A percentile compares a stretch with the other conserved stretches of the same genome.
Conservation (phyloP, 768 basidiomycete genomes). For the Leccinum uliginosum region DNA sequence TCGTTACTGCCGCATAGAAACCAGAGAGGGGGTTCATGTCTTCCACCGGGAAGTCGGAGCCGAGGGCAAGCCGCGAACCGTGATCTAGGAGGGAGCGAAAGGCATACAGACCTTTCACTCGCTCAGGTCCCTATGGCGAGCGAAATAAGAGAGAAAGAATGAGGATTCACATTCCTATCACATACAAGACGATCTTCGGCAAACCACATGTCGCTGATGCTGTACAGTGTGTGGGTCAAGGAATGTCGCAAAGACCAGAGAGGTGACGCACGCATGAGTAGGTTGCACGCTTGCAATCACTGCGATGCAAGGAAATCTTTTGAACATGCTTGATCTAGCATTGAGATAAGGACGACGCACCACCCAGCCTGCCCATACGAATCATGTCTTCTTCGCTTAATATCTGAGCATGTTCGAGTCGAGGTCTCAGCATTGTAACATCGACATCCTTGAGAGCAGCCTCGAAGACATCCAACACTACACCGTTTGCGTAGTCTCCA, state of each 20-base stretch:
- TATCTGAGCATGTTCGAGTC: constrained; percentile 91
- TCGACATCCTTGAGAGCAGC: constrained; percentile 54
- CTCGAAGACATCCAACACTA: constrained; percentile 83
- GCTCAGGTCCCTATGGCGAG: constrained; percentile 63
- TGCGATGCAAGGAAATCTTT: constrained; percentile 23
- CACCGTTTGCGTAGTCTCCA: constrained; percentile 81
- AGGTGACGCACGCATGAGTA: constrained; percentile 66
- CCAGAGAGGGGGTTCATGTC: constrained; percentile 77
- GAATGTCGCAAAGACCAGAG: not conserved
- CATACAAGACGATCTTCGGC: constrained; percentile 76
- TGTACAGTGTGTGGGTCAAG: constrained; percentile 20
- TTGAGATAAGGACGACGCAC: constrained; percentile 34
- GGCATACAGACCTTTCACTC: constrained; percentile 83
- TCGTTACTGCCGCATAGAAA: constrained; percentile 85
- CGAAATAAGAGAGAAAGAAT: not conserved
- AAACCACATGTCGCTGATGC: constrained; percentile 87
- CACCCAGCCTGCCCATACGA: constrained; percentile 74
- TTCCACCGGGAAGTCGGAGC: constrained; percentile 91
- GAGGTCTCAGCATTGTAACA: constrained; percentile 63
- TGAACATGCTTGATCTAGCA: not conserved
- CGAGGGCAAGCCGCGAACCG: constrained; percentile 68
- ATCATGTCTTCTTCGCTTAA: constrained; percentile 71
- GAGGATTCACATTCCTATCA: not conserved
- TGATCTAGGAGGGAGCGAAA: constrained; percentile 70
- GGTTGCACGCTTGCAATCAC: constrained; percentile 91